Base-by-base conservation (phyloP, 2,329 filamentous ascomycete species). In the Sporothrix schenckii region DNA sequence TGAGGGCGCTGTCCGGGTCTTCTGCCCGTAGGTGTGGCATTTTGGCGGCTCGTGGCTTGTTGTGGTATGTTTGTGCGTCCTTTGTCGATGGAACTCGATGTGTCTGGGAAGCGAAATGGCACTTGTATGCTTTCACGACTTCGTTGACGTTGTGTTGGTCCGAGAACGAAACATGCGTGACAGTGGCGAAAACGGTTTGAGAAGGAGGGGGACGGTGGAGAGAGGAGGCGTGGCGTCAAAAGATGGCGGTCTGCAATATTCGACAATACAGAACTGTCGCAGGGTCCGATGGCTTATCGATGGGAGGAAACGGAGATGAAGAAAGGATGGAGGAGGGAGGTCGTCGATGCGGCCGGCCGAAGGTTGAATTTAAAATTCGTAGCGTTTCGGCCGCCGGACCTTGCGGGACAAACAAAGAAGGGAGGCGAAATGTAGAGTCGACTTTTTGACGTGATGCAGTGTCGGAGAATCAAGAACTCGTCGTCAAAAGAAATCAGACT, bases 1-100 rank as follows among this genome's bases (percentile, higher is more conserved):
- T 89, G 74, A 89, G 79, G 71, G 75, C 72, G 72, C 70, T 68
- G 70, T 71, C 70, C 68, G 74, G 65, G 65, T 75, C 72, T 44
- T 67, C 50, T 54, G 52, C 58, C 49, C 58, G 50, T 56, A 30
- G n/a, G 16, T 58, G 21, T 13, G 60, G 49, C 69, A 70, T 72
- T 54, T 39, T 66, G 65, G 21, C 44, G 56, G 47, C 30, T 63
- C 30, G 52, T 39, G 41, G 56, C 30, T 50, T 24, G n/a, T 14
- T 44, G 39, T 19, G 9, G 49, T 16, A 21, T 24, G 49, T 53
- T 7, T 27, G 21, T 66, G 27, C 13, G 49, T 53, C 30, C 9
- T 53, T 52, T 50, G 30, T 53, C 49, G 49, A 41, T 52, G 50
- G 14, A 44, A 30, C 27, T 41, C n/a, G 9, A 27, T 47, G 58